A percentile compares a stretch with the other conserved stretches of the same genome.
Evolutionary conservation across 139 green algal genomes (phyloP).

Genomic region (Bryopsis sp.): DNA sequence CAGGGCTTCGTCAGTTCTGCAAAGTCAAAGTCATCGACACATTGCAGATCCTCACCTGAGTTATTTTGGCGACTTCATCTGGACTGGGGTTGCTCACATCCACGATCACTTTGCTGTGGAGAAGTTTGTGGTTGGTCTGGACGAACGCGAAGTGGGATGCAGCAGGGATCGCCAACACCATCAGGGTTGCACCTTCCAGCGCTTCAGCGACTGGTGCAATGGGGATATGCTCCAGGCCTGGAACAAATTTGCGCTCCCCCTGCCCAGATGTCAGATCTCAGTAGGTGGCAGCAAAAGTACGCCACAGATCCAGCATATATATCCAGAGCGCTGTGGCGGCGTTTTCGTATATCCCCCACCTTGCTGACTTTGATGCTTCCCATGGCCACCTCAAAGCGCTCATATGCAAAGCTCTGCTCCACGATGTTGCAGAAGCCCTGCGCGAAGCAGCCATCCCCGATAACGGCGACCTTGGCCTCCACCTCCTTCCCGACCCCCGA

Average conservation of each 20-base stretch:
- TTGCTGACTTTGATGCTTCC: neutral
- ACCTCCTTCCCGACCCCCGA: no score
- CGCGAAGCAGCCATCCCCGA: neutral
- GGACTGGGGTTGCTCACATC: neutral
- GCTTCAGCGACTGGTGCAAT: neutral
- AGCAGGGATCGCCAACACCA: neutral
- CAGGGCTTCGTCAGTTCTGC: neutral
- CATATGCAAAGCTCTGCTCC: neutral
- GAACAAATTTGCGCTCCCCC: neutral
- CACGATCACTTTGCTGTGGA: conserved; percentile 1
- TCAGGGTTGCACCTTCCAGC: neutral
- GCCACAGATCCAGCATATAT: neutral
- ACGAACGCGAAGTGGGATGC: neutral
- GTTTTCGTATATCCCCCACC: neutral
- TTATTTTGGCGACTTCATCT: neutral
- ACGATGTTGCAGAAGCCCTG: neutral
- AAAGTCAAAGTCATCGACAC: neutral
- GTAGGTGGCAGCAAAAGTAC: neutral
- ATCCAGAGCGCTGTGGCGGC: neutral
- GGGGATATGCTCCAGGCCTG: neutral
- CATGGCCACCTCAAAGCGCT: neutral
- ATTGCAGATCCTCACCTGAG: neutral
- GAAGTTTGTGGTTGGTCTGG: neutral
- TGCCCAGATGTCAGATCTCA: neutral
- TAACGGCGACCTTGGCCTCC: no score